These are phyloP conservation scores for Incumbomyces lentus DNA, from an alignment of 2,329 filamentous ascomycete species.

Conservation along the genomic window DNA sequence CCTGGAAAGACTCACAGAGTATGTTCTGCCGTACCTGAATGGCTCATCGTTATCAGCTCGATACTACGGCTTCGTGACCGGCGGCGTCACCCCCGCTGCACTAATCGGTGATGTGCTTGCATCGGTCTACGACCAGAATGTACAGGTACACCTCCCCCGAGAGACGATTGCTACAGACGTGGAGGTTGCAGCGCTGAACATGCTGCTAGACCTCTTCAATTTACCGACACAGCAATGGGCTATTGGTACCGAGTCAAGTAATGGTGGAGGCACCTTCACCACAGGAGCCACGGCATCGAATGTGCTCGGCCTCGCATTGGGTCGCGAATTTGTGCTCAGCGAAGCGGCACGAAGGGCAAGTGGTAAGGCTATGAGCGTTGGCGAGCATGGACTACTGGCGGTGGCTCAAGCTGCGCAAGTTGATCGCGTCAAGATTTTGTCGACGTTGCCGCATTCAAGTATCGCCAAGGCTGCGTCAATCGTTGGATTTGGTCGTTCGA, in stretches of 20 bases:
- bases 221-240: conserved; percentile 47
- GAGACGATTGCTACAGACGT: conserved; percentile 68
- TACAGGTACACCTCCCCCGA: conserved; percentile 66
- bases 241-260: conserved; percentile 7
- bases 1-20: conserved; percentile 23
- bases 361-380: conserved; percentile 40
- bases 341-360: conserved; percentile 31
- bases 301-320: conserved; percentile 56
- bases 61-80: conserved; percentile 86
- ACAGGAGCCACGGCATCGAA: conserved; percentile 62
- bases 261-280: conserved; percentile 64
- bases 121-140: conserved; percentile 70
- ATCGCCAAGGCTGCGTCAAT: conserved; percentile 73
- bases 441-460: conserved; percentile 74
- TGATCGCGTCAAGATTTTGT: conserved; percentile 62
- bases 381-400: conserved; percentile 57
- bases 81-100: conserved; percentile 67
- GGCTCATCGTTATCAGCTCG: conserved; percentile 52
- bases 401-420: conserved; percentile 57
- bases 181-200: conserved; percentile 59
- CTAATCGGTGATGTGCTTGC: conserved; percentile 78
- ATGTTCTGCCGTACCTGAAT: conserved; percentile 50
- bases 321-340: conserved; percentile 49
- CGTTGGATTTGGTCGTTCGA: conserved; percentile 62
- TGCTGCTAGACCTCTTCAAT: conserved; percentile 58